phyloP scores from a whole-genome alignment of 2,329 filamentous ascomycete genomes.

The Fonsecaea erecta region DNA sequence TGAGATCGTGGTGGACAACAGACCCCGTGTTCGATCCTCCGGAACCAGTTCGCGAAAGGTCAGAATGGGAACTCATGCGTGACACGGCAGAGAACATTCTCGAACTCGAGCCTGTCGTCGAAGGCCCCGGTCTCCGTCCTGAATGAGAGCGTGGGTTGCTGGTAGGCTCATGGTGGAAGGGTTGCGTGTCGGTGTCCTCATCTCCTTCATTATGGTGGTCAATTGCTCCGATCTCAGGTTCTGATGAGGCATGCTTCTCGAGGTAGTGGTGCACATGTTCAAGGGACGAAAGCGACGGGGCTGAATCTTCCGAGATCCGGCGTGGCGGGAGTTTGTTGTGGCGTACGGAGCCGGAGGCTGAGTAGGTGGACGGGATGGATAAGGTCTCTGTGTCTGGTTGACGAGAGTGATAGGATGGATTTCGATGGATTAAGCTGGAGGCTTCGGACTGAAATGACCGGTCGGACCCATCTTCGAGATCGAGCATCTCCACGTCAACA shows the following conservation, averaged over 20 bases:
- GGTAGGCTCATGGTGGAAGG: constrained; percentile 25
- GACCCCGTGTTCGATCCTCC: constrained; percentile 9
- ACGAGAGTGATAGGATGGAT: background rate
- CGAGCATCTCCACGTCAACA: constrained; percentile 61
- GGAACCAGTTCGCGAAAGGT: background rate
- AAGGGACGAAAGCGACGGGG: constrained; percentile 29
- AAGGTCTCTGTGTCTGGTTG: constrained; percentile 12
- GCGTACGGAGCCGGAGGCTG: constrained; percentile 28
- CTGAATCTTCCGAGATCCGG: constrained; percentile 34
- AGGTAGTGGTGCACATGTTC: constrained; percentile 14
- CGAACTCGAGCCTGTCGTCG: constrained; percentile 6
- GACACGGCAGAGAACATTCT: constrained; percentile 31
- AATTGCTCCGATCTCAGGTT: constrained; percentile 7
- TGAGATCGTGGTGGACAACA: constrained; percentile 5
- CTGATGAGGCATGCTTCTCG: constrained; percentile 1
- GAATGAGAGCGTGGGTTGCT: constrained; percentile 14
- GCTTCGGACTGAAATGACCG: constrained; percentile 12
- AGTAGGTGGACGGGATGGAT: constrained; percentile 28
- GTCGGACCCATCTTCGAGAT: constrained; percentile 32
- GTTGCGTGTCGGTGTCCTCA: constrained; percentile 16
- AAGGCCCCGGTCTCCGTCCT: constrained; percentile 11
- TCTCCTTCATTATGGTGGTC: constrained; percentile 1
- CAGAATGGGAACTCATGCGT: constrained; percentile 13
- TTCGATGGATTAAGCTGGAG: constrained; percentile 17
- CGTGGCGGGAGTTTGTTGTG: constrained; percentile 25